Percentiles rank a stretch among this genome's conserved stretches.
phyloP scores from a whole-genome alignment of 257 asterid species.

The Fraxinus excelsior region DNA sequence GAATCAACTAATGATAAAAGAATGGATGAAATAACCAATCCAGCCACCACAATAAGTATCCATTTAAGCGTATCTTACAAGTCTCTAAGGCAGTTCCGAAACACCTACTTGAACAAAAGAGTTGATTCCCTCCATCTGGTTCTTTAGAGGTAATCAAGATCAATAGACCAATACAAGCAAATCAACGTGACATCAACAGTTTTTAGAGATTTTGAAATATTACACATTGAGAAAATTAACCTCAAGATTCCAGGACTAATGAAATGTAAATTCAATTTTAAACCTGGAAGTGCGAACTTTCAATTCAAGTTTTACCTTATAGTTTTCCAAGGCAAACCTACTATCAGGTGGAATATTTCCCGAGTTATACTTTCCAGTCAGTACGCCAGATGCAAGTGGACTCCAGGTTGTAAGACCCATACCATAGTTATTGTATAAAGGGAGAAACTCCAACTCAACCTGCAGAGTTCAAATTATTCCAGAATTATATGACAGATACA shows the following conservation, averaged over 20 bases:
- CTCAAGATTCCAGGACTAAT: neutral
- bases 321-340: constrained; percentile 91
- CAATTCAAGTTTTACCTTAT: constrained; percentile 57
- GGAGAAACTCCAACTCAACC: constrained; percentile 91
- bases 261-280: neutral
- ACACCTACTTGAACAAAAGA: neutral
- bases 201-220: neutral
- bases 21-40: neutral
- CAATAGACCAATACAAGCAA: neutral
- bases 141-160: constrained; percentile 2
- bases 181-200: neutral
- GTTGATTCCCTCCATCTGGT: neutral
- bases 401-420: constrained; percentile 98
- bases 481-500: constrained; percentile 12
- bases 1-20: neutral
- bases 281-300: neutral
- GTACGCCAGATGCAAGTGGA: constrained; percentile 96
- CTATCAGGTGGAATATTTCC: constrained; percentile 78
- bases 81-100: neutral
- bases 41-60: too few relatives aligned
- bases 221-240: neutral
- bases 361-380: constrained; percentile 76
- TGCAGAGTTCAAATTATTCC: constrained; percentile 36
- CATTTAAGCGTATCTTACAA: too few relatives aligned
- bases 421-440: constrained; percentile 80